These are phyloP conservation scores for Sophora flavescens DNA, from an alignment of 306 rosid genomes.

Conservation along the genomic window DNA sequence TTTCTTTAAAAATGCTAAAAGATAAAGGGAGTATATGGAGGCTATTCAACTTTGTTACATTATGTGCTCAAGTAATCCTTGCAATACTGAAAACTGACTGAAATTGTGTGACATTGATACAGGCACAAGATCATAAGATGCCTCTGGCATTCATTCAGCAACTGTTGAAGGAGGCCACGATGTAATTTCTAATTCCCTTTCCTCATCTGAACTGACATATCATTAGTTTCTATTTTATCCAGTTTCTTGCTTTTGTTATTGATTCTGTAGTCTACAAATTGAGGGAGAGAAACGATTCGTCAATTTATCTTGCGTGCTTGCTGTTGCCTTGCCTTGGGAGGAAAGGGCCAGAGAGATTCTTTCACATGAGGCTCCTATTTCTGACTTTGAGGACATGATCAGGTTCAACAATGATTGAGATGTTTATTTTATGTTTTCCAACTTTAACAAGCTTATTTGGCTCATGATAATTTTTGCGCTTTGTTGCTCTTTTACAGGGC, in stretches of 20 bases:
- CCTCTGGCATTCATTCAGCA: slow-evolving; percentile 71
- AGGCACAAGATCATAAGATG: slow-evolving; percentile 67
- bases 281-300: slow-evolving; percentile 69
- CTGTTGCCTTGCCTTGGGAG: slow-evolving; percentile 78
- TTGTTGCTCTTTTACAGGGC: slow-evolving; percentile 63
- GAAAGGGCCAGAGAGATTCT: slow-evolving; percentile 75
- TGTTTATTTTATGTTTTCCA: slow-evolving; percentile 33
- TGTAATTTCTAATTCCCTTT: slow-evolving; percentile 50
- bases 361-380: slow-evolving; percentile 63
- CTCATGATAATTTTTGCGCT: slow-evolving; percentile 41
- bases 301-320: slow-evolving; percentile 60
- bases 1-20: slow-evolving; percentile 10
- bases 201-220: slow-evolving; percentile 38
- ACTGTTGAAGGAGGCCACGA: slow-evolving; percentile 69
- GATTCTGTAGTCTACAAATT: slow-evolving; percentile 69
- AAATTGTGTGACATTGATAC: slow-evolving; percentile 53
- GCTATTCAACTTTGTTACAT: slow-evolving; percentile 34
- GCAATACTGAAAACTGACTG: slow-evolving; percentile 38
- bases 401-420: slow-evolving; percentile 60
- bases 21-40: slow-evolving; percentile 4
- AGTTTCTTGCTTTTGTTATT: slow-evolving; percentile 36
- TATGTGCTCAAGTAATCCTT: slow-evolving; percentile 37
- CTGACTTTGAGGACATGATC: slow-evolving; percentile 74
- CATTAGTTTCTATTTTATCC: slow-evolving; percentile 10
- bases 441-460: slow-evolving; percentile 34